Conservation (phyloP, 169 alveolate genomes). For the Cryptosporidium canis region DNA sequence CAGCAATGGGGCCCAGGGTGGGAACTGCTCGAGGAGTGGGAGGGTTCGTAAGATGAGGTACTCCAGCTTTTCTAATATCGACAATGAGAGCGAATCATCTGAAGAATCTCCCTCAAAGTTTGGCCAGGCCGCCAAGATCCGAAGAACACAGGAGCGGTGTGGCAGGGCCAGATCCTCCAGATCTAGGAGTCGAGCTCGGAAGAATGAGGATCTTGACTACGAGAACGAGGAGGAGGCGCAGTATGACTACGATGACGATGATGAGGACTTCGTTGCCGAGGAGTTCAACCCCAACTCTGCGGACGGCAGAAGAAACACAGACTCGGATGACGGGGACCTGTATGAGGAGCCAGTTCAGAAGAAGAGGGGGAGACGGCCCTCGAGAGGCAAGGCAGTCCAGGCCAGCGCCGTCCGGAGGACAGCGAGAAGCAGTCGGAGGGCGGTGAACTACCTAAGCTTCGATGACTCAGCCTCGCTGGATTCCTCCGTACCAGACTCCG, state of each 20-base stretch:
- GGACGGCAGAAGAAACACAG: background rate
- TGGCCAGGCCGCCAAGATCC: background rate
- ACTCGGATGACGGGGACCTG: conserved; percentile 24
- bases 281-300: background rate
- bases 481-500: background rate
- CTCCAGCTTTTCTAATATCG: conserved; percentile 43
- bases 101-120: conserved; percentile 26
- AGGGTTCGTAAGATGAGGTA: conserved; percentile 53
- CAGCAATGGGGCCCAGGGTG: background rate
- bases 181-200: background rate
- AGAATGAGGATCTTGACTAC: conserved; percentile 28
- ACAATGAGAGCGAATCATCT: conserved; percentile 17
- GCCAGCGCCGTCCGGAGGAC: background rate
- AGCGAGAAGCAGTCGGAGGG: conserved; percentile 22
- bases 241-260: conserved; percentile 3
- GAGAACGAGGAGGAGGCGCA: conserved; percentile 19
- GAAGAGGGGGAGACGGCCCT: conserved; percentile 1
- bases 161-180: background rate
- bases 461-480: conserved; percentile 19
- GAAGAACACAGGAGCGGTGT: background rate
- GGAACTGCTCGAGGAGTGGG: conserved; percentile 65
- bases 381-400: background rate
- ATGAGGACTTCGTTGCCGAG: conserved; percentile 5
- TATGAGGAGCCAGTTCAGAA: conserved; percentile 1
- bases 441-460: conserved; percentile 26